Evolutionary conservation across 2,329 filamentous ascomycete species (phyloP).

Genomic region (Fusarium guadeloupense): DNA sequence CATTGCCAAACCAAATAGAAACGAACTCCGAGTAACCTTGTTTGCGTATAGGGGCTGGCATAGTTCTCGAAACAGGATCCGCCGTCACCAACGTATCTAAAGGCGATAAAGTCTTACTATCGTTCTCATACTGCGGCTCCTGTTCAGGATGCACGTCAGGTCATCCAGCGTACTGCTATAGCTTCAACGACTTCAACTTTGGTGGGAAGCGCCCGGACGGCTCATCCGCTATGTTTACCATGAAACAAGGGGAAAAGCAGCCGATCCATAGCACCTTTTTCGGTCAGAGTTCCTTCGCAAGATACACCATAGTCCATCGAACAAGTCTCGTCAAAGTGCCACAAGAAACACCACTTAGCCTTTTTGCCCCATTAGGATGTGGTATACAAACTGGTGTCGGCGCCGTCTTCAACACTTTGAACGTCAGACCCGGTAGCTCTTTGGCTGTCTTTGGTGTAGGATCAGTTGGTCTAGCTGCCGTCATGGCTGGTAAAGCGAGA

Average conservation of each 20-base stretch:
- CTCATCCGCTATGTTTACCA: not conserved
- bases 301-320: conserved; percentile 5
- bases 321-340: conserved; percentile 21
- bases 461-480: conserved; percentile 15
- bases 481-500: conserved; percentile 23
- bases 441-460: conserved; percentile 23
- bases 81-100: not conserved
- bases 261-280: conserved; percentile 20
- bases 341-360: not conserved
- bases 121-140: conserved; percentile 9
- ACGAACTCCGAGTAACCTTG: accelerated
- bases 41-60: conserved; percentile 6
- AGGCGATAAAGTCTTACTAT: conserved; percentile 26
- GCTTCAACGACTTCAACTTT: conserved; percentile 16
- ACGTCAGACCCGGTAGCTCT: conserved; percentile 12
- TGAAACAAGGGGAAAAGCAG: not conserved
- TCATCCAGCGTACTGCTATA: conserved; percentile 25
- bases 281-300: conserved; percentile 29
- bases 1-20: not conserved
- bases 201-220: conserved; percentile 15
- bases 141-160: conserved; percentile 11
- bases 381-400: conserved; percentile 30
- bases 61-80: conserved; percentile 15
- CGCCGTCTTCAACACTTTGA: conserved; percentile 8
- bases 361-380: conserved; percentile 25